Evolutionary conservation across 306 rosid genomes (phyloP).

Genomic region (Castanospermum australe): DNA sequence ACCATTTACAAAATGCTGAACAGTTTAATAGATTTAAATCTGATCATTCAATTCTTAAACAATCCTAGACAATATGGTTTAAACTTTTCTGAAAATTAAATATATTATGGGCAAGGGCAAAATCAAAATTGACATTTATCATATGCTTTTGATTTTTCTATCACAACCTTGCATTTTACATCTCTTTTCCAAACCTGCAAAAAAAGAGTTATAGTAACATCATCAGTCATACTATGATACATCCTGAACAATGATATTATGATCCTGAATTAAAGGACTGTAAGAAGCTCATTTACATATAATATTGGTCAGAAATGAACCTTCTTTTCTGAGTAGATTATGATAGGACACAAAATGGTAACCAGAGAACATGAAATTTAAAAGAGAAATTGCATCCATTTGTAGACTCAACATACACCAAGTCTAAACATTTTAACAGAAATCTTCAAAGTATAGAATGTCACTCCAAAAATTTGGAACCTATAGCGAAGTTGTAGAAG

Average conservation of each 20-base stretch:
- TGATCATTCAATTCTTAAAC: not conserved
- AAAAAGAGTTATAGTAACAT: not conserved
- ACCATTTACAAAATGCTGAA: not conserved
- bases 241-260: slow-evolving; percentile 8
- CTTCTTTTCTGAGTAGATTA: not conserved
- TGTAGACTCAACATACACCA: not conserved
- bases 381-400: not conserved
- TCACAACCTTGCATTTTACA: slow-evolving; percentile 46
- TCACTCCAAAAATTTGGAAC: slow-evolving; percentile 14
- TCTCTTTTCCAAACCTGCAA: slow-evolving; percentile 71
- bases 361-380: not conserved
- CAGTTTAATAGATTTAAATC: not conserved
- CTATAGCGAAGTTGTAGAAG: not conserved
- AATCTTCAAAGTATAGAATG: not conserved
- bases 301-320: not conserved
- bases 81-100: not conserved
- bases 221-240: slow-evolving; percentile 12
- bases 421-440: not conserved
- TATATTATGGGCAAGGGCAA: not conserved
- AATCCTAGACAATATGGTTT: not conserved
- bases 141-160: slow-evolving; percentile 66
- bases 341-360: not conserved
- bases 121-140: slow-evolving; percentile 44
- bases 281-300: not conserved
- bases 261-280: not conserved